These are phyloP conservation scores for Daldinia sp. DNA, from an alignment of 2,329 filamentous ascomycete species.

Conservation along the genomic window DNA sequence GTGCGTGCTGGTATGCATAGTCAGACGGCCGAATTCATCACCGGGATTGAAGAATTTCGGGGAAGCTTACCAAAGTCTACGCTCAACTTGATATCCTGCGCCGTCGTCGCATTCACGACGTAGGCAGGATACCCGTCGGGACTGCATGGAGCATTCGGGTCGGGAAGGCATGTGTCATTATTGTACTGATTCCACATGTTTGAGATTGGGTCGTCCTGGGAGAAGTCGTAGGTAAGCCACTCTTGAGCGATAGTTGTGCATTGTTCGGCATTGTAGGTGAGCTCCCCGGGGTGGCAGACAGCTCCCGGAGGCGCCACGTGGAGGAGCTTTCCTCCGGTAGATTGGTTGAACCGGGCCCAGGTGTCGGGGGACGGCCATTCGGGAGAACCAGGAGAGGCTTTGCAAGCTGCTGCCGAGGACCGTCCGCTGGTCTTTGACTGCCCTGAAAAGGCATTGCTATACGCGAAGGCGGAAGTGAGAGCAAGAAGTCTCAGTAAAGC, in stretches of 20 bases:
- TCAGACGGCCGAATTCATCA: conserved; percentile 12
- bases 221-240: conserved; percentile 54
- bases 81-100: conserved; percentile 52
- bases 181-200: conserved; percentile 58
- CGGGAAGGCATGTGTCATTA: conserved; percentile 65
- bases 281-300: conserved; percentile 57
- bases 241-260: conserved; percentile 52
- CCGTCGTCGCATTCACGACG: conserved; percentile 56
- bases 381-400: conserved; percentile 14
- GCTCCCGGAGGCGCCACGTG: conserved; percentile 58
- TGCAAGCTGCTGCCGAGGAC: conserved; percentile 7
- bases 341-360: conserved; percentile 62
- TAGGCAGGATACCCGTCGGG: conserved; percentile 56
- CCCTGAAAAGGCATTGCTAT: conserved; percentile 21
- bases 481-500: conserved; percentile 7
- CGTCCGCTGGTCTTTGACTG: conserved; percentile 1
- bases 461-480: conserved; percentile 14
- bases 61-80: conserved; percentile 58
- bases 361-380: conserved; percentile 60
- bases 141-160: conserved; percentile 54
- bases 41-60: not conserved
- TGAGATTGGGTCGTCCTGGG: conserved; percentile 55
- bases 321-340: conserved; percentile 58
- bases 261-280: conserved; percentile 48
- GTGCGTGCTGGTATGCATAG: conserved; percentile 52